Percentiles rank a stretch among this genome's conserved stretches.
phyloP scores from a whole-genome alignment of 164 flowering plant genomes.

The Chimonanthus salicifolius region DNA sequence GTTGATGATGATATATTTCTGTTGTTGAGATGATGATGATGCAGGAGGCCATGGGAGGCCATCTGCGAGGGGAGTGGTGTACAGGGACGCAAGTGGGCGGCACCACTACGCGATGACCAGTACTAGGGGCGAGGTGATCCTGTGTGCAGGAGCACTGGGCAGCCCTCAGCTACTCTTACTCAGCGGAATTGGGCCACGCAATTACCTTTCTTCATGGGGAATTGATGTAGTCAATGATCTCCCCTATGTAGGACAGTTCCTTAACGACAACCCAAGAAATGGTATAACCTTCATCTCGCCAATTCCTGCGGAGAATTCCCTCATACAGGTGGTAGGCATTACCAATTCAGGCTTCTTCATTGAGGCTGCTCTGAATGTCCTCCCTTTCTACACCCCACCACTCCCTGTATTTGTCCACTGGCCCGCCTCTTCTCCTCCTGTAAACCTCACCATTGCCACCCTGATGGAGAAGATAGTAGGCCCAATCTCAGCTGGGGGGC shows the following conservation, averaged over 20 bases:
- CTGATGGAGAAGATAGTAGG: constrained; percentile 70
- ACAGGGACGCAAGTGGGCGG: constrained; percentile 43
- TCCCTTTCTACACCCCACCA: constrained; percentile 33
- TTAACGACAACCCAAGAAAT: constrained; percentile 79
- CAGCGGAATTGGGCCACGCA: constrained; percentile 75
- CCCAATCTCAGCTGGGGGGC: constrained; percentile 58
- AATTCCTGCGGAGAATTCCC: constrained; percentile 53
- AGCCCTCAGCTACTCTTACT: constrained; percentile 79
- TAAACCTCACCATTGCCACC: constrained; percentile 55
- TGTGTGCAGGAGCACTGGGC: constrained; percentile 79
- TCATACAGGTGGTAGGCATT: constrained; percentile 88
- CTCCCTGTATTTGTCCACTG: no score
- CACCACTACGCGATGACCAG: constrained; percentile 69
- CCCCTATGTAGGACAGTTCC: constrained; percentile 58
- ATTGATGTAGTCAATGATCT: constrained; percentile 60
- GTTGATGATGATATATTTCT: no score
- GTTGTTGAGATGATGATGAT: no score
- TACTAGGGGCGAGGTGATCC: constrained; percentile 56
- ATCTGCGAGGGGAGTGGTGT: constrained; percentile 46
- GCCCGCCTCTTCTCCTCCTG: no score
- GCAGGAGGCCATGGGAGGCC: background rate
- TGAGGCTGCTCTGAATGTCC: constrained; percentile 65
- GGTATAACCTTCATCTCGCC: constrained; percentile 67
- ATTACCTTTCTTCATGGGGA: constrained; percentile 66
- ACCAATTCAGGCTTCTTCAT: constrained; percentile 52